phyloP scores from a whole-genome alignment of 2,329 filamentous ascomycete genomes.

The Ophidiomyces ophidiicola region DNA sequence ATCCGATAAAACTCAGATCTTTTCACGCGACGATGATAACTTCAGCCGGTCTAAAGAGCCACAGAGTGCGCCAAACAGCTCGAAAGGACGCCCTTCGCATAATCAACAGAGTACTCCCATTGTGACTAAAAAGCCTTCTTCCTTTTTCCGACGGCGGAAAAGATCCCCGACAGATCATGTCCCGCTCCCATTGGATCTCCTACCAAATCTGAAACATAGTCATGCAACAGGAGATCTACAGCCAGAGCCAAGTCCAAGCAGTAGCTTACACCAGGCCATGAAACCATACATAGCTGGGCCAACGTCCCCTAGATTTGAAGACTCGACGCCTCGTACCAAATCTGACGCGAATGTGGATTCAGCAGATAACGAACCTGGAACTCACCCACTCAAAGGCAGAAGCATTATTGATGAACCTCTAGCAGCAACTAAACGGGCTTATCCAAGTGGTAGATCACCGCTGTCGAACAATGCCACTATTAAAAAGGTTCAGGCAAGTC shows the following conservation, averaged over 20 bases:
- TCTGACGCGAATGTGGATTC: slow-evolving; percentile 1
- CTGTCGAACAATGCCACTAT: not conserved
- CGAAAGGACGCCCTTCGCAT: slow-evolving; percentile 17
- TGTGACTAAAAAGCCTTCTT: slow-evolving; percentile 81
- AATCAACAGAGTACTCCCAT: slow-evolving; percentile 25
- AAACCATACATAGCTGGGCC: slow-evolving; percentile 57
- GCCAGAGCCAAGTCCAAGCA: slow-evolving; percentile 50
- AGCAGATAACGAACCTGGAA: slow-evolving; percentile 3
- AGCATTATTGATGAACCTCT: not conserved
- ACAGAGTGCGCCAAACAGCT: slow-evolving; percentile 15
- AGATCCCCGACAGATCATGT: slow-evolving; percentile 61
- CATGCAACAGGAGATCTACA: slow-evolving; percentile 15
- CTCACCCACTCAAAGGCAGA: not conserved
- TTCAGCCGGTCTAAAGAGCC: slow-evolving; percentile 4
- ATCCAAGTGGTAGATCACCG: not conserved
- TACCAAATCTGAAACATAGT: slow-evolving; percentile 28
- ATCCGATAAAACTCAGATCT: slow-evolving; percentile 8
- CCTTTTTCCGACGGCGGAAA: slow-evolving; percentile 88
- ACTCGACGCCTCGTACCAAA: slow-evolving; percentile 17
- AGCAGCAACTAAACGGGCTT: not conserved
- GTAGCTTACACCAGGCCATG: slow-evolving; percentile 77
- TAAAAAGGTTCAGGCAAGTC: slow-evolving; percentile 18
- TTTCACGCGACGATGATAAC: slow-evolving; percentile 6
- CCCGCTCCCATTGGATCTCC: slow-evolving; percentile 44
- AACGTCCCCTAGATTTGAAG: slow-evolving; percentile 15